These are phyloP conservation scores for Hypholoma fasciculare DNA, from an alignment of 768 basidiomycete genomes.

Conservation along the genomic window DNA sequence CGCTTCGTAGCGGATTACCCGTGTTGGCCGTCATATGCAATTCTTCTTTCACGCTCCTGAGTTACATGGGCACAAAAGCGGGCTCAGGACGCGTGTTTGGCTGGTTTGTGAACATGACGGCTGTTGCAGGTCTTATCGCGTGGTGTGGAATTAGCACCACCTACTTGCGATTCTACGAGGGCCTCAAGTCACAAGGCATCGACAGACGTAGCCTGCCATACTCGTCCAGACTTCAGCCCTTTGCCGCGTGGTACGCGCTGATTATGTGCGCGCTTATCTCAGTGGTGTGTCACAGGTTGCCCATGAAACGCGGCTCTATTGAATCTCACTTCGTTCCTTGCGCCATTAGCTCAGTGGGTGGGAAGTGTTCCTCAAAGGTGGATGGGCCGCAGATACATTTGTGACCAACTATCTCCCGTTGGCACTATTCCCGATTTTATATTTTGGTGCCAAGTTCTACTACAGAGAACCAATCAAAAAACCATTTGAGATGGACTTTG, in stretches of 20 bases:
- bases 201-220: conserved; percentile 75
- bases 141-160: conserved; percentile 81
- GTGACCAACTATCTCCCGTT: conserved; percentile 85
- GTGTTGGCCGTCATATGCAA: conserved; percentile 68
- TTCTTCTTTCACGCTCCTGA: conserved; percentile 63
- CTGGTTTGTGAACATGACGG: conserved; percentile 81
- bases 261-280: conserved; percentile 49
- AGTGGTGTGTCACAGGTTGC: conserved; percentile 46
- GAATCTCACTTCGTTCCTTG: background rate
- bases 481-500: conserved; percentile 82
- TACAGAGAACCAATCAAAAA: conserved; percentile 46
- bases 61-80: conserved; percentile 74
- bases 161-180: conserved; percentile 82
- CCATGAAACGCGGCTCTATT: background rate
- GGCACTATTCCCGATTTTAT: conserved; percentile 72
- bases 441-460: conserved; percentile 55
- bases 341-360: conserved; percentile 42
- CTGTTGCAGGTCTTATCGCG: conserved; percentile 69
- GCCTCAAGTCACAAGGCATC: conserved; percentile 78
- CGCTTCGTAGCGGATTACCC: conserved; percentile 75
- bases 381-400: conserved; percentile 59
- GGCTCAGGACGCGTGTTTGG: conserved; percentile 74
- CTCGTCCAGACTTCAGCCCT: conserved; percentile 66
- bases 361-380: conserved; percentile 39
- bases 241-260: conserved; percentile 62